A percentile compares a stretch with the other conserved stretches of the same genome.
phyloP scores from a whole-genome alignment of 257 asterid genomes.

The Henckelia pumila region DNA sequence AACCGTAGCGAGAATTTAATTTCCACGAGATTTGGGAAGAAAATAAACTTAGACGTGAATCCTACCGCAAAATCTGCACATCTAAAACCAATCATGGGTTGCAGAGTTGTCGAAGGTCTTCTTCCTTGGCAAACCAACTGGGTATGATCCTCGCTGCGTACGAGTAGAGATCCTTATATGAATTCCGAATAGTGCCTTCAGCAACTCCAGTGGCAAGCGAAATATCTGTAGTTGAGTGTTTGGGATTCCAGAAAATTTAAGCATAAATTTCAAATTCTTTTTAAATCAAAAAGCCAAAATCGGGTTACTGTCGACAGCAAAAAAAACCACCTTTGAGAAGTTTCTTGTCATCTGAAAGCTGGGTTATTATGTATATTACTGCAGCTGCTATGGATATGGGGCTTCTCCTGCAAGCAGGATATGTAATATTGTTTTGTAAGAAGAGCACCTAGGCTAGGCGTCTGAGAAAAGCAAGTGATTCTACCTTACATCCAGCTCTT shows the following conservation, averaged over 20 bases:
- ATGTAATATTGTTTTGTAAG: neutral
- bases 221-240: constrained; percentile 36
- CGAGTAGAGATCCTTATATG: constrained; percentile 52
- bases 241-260: too few species aligned
- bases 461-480: neutral
- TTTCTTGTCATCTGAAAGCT: constrained; percentile 57
- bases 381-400: constrained; percentile 64
- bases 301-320: too few species aligned
- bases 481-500: constrained; percentile 60
- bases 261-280: neutral
- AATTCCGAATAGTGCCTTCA: constrained; percentile 61
- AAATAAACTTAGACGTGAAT: too few species aligned
- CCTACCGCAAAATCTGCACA: too few species aligned
- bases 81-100: constrained; percentile 34
- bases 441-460: neutral
- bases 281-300: too few species aligned
- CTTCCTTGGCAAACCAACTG: constrained; percentile 54
- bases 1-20: too few species aligned
- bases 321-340: constrained; percentile 42
- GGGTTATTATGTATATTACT: constrained; percentile 54
- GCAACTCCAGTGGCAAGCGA: constrained; percentile 63
- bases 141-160: constrained; percentile 49
- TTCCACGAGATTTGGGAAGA: too few species aligned
- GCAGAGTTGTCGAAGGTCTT: constrained; percentile 45
- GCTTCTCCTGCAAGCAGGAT: constrained; percentile 44